Conservation (phyloP, 306 rosid genomes). For the Datisca glomerata region DNA sequence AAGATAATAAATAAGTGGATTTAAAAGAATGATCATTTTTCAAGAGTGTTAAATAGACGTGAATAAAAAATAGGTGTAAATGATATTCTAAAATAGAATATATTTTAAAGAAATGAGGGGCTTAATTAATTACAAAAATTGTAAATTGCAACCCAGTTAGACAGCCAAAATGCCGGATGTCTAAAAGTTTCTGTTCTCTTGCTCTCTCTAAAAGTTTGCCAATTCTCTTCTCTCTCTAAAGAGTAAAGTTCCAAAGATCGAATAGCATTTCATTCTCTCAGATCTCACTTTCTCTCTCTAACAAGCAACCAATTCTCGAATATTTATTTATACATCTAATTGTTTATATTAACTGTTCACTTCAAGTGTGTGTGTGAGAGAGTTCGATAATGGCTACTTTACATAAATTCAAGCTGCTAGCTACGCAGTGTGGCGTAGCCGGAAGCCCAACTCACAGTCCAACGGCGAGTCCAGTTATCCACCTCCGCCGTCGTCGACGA, state of each 20-base stretch:
- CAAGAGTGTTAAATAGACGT: too few species aligned
- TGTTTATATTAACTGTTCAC: not conserved
- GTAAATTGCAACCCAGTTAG: too few species aligned
- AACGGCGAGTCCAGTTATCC: conserved; percentile 64
- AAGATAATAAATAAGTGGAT: too few species aligned
- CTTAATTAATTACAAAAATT: too few species aligned
- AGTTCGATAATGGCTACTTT: conserved; percentile 35
- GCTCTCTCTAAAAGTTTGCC: conserved; percentile 4
- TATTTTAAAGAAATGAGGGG: too few species aligned
- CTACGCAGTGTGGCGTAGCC: conserved; percentile 72
- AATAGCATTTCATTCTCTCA: conserved; percentile 20
- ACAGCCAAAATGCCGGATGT: too few species aligned
- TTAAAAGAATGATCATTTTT: too few species aligned
- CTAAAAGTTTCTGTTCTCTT: not conserved
- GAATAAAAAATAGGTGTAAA: too few species aligned
- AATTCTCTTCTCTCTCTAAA: conserved; percentile 7
- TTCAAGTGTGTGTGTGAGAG: not conserved
- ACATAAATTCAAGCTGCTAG: conserved; percentile 73
- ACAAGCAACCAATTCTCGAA: conserved; percentile 5
- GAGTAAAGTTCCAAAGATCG: conserved; percentile 4
- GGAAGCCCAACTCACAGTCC: conserved; percentile 63
- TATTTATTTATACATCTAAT: not conserved
- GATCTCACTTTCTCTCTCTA: conserved; percentile 44
- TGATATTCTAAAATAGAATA: too few species aligned
- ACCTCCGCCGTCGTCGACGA: conserved; percentile 61